These are phyloP conservation scores for Ophiostoma himal-ulmi DNA, from an alignment of 2,329 filamentous ascomycete genomes.

Conservation along the genomic window DNA sequence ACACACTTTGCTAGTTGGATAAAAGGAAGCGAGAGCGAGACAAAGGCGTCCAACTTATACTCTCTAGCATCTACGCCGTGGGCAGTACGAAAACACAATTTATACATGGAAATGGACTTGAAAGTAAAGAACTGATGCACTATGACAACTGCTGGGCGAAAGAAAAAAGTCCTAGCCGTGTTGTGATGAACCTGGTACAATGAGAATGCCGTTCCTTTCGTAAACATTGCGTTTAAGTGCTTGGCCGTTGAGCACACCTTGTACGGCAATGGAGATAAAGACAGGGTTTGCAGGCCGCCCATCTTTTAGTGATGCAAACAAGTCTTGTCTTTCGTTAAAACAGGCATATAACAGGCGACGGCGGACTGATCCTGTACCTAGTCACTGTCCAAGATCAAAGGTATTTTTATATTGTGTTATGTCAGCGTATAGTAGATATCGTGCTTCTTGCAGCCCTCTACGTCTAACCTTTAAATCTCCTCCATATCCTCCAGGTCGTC, in stretches of 20 bases:
- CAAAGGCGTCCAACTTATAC: neutral
- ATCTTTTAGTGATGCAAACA: neutral
- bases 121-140: neutral
- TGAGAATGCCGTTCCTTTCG: too few relatives aligned
- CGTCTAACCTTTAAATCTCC: constrained; percentile 47
- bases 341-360: neutral
- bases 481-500: constrained; percentile 74
- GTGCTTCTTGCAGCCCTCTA: neutral
- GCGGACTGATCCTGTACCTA: neutral
- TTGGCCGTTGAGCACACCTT: neutral
- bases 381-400: neutral
- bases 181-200: neutral
- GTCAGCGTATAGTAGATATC: neutral
- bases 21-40: too few relatives aligned
- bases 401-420: neutral
- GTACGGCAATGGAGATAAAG: neutral
- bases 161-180: neutral
- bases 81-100: neutral
- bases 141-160: neutral
- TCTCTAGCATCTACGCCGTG: neutral
- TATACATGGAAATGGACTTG: neutral
- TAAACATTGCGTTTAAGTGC: neutral
- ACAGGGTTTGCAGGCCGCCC: neutral
- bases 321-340: neutral
- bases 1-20: too few relatives aligned